phyloP scores from a whole-genome alignment of 2,329 filamentous ascomycete species.

The Aspergillus felis region DNA sequence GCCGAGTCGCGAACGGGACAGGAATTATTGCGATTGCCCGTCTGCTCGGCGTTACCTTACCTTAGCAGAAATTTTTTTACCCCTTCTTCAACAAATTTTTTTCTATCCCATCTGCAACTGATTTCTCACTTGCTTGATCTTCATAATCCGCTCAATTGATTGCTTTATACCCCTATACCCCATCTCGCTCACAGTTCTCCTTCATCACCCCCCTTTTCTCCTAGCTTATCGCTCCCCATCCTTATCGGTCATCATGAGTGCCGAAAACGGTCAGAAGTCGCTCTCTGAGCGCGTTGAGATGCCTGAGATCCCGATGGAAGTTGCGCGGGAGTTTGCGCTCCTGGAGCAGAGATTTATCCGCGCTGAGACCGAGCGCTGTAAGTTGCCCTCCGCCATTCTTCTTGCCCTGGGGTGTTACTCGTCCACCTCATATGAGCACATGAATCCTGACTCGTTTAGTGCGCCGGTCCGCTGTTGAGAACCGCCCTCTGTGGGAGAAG shows the following conservation, averaged over 20 bases:
- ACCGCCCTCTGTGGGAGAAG: constrained; percentile 69
- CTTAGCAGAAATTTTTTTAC: not conserved
- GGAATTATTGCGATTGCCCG: not conserved
- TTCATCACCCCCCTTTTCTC: not conserved
- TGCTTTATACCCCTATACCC: not conserved
- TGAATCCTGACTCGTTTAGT: constrained; percentile 47
- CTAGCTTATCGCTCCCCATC: not conserved
- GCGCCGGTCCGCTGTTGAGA: constrained; percentile 66
- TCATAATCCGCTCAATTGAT: not conserved
- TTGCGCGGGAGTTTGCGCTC: constrained; percentile 59
- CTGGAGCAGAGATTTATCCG: constrained; percentile 83
- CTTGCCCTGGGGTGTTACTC: not conserved
- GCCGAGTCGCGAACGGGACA: not conserved
- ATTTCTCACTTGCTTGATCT: not conserved
- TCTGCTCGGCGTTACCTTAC: not conserved
- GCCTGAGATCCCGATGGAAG: constrained; percentile 46
- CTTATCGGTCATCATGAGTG: constrained; percentile 14
- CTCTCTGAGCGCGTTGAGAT: constrained; percentile 34
- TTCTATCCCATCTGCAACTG: not conserved
- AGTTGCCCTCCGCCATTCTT: constrained; percentile 54
- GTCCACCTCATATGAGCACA: not conserved
- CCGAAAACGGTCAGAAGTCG: constrained; percentile 22
- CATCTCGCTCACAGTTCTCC: not conserved
- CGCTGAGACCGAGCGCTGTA: constrained; percentile 67
- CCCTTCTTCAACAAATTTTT: not conserved